Base-by-base conservation (phyloP, 768 basidiomycete genomes). In the Astraeus odoratus region DNA sequence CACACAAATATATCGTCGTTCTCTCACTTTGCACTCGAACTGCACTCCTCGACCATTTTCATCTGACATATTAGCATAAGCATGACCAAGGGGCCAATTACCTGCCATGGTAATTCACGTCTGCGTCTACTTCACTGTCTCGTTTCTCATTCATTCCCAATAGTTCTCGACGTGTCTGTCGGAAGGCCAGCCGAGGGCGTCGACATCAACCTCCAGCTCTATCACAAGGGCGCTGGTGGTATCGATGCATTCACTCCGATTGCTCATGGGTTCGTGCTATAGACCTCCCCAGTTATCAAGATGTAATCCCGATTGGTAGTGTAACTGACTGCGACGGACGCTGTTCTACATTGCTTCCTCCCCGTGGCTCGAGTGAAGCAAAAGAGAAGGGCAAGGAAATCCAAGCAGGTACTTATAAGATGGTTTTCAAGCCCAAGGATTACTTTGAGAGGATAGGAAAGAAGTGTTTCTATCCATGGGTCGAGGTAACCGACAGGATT, bases 381-480 rank as follows among this genome's bases (percentile, higher is more conserved):
- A 57, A 60, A 48, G 62, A 65, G 25, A 63, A 72, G 34, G 61
- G 69, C 6, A 73, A 69, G 8, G 68, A 69, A 35, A 68, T 89
- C 1, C 50, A 66, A 15, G 65, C 76, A 4, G 58, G 60, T 20
- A 65, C 77, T 2, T 96, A 96, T 69, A 95, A 90, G 66, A 75
- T 95, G 52, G 71, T 81, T 15, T 95, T 96, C 71, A 77, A 81
- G 59, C 88, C 86, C 2, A 82, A 83, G 50, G 76, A 80, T 8
- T 94, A 94, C 64, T 94, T 94, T 57, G 78, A 83, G 29, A 64
- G 54, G 20, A 75, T 73, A 0, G 74, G 70, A 15, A 72, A 79
- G 37, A 69, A 76, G 46, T 84, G 83, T 5, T 95, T 96, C 58
- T 95, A 92, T 67, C 93, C 93, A 3, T 83, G 81, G 75, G 83